These are phyloP conservation scores for Tricholoma sp. DNA, from an alignment of 768 basidiomycete species.

Conservation along the genomic window DNA sequence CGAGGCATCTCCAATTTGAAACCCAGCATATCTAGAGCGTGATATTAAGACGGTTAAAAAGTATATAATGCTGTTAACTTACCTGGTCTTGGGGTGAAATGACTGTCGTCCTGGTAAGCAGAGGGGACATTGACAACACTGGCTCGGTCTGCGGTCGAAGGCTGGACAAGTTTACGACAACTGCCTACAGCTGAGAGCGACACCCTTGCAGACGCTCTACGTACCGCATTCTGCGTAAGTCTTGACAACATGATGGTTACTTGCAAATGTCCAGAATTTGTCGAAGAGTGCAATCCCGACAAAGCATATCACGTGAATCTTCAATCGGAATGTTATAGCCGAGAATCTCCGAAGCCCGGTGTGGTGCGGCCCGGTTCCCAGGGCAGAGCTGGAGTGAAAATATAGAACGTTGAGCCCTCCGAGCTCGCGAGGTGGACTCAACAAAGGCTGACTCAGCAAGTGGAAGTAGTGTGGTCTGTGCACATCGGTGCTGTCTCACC, in stretches of 20 bases:
- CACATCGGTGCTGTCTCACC: too few relatives aligned
- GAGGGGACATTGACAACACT: conserved; percentile 79
- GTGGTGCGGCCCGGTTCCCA: too few relatives aligned
- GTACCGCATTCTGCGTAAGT: conserved; percentile 37
- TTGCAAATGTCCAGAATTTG: background rate
- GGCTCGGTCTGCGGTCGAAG: conserved; percentile 77
- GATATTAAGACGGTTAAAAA: background rate
- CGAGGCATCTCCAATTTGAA: conserved; percentile 71
- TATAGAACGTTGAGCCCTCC: too few relatives aligned
- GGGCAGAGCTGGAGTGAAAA: too few relatives aligned
- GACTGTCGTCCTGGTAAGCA: conserved; percentile 60
- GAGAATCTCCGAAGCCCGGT: background rate
- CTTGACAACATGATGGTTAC: conserved; percentile 51
- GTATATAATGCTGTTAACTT: conserved; percentile 8
- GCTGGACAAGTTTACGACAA: conserved; percentile 68
- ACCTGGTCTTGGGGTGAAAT: conserved; percentile 72
- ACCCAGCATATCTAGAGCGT: conserved; percentile 73
- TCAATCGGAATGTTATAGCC: background rate
- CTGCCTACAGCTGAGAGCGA: conserved; percentile 23
- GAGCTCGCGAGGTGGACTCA: too few relatives aligned
- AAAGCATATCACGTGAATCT: conserved; percentile 8
- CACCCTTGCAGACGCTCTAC: conserved; percentile 27
- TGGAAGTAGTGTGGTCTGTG: too few relatives aligned
- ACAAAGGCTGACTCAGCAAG: too few relatives aligned
- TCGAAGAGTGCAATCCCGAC: background rate